Evolutionary conservation across 805 yeast species (phyloP).

Genomic region (Myxozyma vanderwaltii): DNA sequence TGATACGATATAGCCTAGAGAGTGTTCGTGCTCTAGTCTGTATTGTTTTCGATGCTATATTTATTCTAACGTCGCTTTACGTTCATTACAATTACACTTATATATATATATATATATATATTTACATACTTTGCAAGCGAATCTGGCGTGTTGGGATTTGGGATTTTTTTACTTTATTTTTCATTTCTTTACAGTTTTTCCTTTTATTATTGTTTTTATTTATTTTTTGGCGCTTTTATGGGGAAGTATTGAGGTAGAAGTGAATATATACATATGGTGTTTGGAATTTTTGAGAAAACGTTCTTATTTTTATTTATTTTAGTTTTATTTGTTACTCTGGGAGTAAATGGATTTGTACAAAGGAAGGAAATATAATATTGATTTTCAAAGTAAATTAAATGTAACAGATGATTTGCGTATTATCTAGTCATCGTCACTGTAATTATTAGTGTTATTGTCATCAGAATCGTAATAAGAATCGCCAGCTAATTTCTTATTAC

Average conservation of each 20-base stretch:
- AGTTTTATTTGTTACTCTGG: too few relatives aligned
- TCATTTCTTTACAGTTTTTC: not conserved
- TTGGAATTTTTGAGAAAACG: not conserved
- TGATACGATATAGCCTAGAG: too few relatives aligned
- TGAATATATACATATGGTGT: not conserved
- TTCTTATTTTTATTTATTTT: not conserved
- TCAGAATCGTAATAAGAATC: slow-evolving; percentile 22
- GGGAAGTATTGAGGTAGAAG: not conserved
- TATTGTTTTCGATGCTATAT: not conserved
- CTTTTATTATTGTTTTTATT: not conserved
- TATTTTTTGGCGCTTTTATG: not conserved
- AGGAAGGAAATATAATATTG: too few relatives aligned
- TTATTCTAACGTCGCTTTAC: not conserved
- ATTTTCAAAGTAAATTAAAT: too few relatives aligned
- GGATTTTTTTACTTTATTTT: not conserved
- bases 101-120: not conserved
- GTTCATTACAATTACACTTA: too few relatives aligned
- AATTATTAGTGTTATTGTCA: not conserved
- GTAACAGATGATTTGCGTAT: too few relatives aligned
- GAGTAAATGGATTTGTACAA: too few relatives aligned
- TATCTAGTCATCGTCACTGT: slow-evolving; percentile 14
- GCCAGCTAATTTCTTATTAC: slow-evolving; percentile 1
- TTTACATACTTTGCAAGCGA: not conserved
- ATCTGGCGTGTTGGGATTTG: slow-evolving; percentile 2
- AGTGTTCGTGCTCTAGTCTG: not conserved